A percentile compares a stretch with the other conserved stretches of the same genome.
These are phyloP conservation scores for Alternaria incomplexa DNA, from an alignment of 2,329 filamentous ascomycete genomes.

Conservation along the genomic window DNA sequence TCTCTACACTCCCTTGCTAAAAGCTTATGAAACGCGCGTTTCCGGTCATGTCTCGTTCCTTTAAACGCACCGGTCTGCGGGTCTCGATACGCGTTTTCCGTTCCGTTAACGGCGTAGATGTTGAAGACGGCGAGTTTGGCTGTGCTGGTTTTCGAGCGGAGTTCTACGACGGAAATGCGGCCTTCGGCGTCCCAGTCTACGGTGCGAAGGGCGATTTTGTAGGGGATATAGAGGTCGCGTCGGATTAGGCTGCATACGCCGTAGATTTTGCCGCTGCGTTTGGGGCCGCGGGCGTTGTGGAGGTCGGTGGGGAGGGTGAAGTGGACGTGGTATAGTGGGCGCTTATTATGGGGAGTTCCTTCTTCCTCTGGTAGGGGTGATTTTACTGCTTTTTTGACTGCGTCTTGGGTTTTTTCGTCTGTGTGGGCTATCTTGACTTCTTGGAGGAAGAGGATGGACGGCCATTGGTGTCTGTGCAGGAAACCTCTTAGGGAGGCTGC, in stretches of 20 bases:
- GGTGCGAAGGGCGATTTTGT: conserved; percentile 30
- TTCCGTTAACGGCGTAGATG: conserved; percentile 62
- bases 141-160: conserved; percentile 2
- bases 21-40: conserved; percentile 55
- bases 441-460: conserved; percentile 55
- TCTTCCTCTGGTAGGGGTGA: neutral
- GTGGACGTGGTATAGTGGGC: conserved; percentile 52
- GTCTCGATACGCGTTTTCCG: conserved; percentile 54
- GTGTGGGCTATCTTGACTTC: conserved; percentile 56
- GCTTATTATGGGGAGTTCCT: neutral
- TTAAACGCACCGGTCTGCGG: conserved; percentile 49
- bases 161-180: conserved; percentile 57
- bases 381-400: conserved; percentile 50
- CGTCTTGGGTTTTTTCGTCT: conserved; percentile 49
- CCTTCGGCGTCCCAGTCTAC: conserved; percentile 62
- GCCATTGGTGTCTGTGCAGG: conserved; percentile 54
- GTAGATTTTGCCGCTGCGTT: conserved; percentile 56
- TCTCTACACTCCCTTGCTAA: conserved; percentile 54
- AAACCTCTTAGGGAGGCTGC: conserved; percentile 49
- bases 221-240: conserved; percentile 46
- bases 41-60: conserved; percentile 60
- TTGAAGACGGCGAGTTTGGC: conserved; percentile 57
- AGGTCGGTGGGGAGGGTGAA: conserved; percentile 58
- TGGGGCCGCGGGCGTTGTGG: conserved; percentile 57
- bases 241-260: conserved; percentile 60